A percentile compares a stretch with the other conserved stretches of the same genome.
Evolutionary conservation across 2,329 filamentous ascomycete genomes (phyloP).

Genomic region (Trichoderma pleuroti): DNA sequence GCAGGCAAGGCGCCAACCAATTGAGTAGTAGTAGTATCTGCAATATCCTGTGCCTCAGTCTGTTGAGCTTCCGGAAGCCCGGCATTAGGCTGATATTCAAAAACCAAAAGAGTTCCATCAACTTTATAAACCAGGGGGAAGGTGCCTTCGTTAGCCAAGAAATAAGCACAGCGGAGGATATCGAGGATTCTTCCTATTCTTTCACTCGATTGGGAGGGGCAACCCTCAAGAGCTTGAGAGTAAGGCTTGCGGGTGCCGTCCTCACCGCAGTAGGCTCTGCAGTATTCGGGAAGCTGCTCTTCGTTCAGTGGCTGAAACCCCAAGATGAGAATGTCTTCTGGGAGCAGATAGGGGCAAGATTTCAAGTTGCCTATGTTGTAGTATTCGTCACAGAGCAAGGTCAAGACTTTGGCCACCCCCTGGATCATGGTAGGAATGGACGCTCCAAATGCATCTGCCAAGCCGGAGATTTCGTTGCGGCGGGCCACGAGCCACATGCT

Average conservation of each 20-base stretch:
- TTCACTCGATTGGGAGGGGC: conserved; percentile 35
- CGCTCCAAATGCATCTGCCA: conserved; percentile 43
- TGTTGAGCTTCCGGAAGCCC: neutral
- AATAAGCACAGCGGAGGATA: conserved; percentile 47
- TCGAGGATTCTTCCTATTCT: conserved; percentile 47
- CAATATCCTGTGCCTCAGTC: neutral
- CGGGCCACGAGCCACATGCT: conserved; percentile 51
- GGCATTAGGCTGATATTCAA: conserved; percentile 30
- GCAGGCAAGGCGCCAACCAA: neutral
- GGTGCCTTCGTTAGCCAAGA: conserved; percentile 40
- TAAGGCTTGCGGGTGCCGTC: conserved; percentile 40
- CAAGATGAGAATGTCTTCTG: conserved; percentile 48
- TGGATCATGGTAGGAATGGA: conserved; percentile 46
- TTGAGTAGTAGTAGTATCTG: neutral
- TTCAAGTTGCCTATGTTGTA: conserved; percentile 39
- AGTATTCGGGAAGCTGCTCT: conserved; percentile 37
- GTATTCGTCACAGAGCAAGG: conserved; percentile 44
- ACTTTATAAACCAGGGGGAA: conserved; percentile 38
- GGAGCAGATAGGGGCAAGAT: conserved; percentile 47
- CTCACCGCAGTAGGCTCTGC: conserved; percentile 37
- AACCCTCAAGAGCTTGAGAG: conserved; percentile 31
- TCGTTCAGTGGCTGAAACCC: conserved; percentile 44
- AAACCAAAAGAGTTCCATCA: conserved; percentile 30
- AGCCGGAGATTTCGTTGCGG: conserved; percentile 45
- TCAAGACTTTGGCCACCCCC: conserved; percentile 45